Evolutionary conservation across 192 early-diverging fungal species (phyloP).

Genomic region (Entomortierella lignicola): DNA sequence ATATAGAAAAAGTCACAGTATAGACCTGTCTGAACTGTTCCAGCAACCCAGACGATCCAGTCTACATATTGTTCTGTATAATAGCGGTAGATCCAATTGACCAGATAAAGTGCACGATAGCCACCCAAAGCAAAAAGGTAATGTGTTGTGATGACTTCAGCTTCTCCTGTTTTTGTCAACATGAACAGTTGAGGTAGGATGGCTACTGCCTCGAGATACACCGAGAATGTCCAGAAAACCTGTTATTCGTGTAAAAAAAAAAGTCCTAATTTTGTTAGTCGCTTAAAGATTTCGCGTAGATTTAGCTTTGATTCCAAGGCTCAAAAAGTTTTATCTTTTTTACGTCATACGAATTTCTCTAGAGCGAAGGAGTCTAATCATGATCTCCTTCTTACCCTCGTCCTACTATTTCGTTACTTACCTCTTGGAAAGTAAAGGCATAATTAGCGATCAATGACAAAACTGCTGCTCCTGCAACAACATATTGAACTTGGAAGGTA

Average conservation of each 20-base stretch:
- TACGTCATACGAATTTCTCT: no score
- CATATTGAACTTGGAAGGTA: conserved; percentile 90
- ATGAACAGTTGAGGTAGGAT: conserved; percentile 99
- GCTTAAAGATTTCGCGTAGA: no score
- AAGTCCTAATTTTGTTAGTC: no score
- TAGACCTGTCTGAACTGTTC: conserved; percentile 92
- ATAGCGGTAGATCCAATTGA: conserved; percentile 97
- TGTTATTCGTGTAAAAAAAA: no score
- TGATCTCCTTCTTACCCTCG: no score
- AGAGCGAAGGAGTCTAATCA: no score
- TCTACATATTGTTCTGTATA: conserved; percentile 79
- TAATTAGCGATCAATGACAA: conserved; percentile 83
- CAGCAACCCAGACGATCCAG: conserved; percentile 89
- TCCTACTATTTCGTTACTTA: no score
- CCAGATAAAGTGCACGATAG: conserved; percentile 58
- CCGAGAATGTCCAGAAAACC: conserved; percentile 96
- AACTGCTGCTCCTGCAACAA: conserved; percentile 76
- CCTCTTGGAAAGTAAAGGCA: conserved; percentile 76
- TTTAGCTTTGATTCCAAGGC: no score
- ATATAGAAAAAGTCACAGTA: conserved; percentile 99
- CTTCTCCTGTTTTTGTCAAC: conserved; percentile 96
- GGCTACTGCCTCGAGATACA: conserved; percentile 96
- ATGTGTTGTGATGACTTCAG: conserved; percentile 99
- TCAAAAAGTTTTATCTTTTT: no score
- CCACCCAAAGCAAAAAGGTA: conserved; percentile 98